Conservation (phyloP, 257 asterid species). For the Mitragyna speciosa region DNA sequence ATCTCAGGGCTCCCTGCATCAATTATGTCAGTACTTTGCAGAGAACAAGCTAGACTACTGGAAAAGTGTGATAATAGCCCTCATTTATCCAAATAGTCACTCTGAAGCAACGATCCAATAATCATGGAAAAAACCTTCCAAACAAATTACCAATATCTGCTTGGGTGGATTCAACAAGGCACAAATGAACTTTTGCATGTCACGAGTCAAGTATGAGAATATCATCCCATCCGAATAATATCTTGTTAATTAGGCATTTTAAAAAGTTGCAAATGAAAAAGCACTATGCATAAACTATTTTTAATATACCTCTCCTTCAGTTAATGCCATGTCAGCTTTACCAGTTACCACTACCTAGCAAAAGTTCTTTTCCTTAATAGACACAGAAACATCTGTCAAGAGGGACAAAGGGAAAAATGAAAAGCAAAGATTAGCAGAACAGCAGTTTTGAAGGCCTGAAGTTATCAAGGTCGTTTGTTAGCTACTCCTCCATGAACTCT, state of each 20-base stretch:
- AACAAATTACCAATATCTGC: too few species aligned
- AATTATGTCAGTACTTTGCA: background rate
- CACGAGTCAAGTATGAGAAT: background rate
- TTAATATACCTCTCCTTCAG: too few species aligned
- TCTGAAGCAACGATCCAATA: too few species aligned
- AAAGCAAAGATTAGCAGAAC: background rate
- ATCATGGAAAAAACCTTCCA: background rate
- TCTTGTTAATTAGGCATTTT: background rate
- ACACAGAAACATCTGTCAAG: background rate
- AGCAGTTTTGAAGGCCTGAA: background rate
- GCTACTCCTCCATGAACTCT: background rate
- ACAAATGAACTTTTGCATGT: background rate
- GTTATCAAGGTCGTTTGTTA: background rate
- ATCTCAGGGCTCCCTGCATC: background rate
- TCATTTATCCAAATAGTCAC: too few species aligned
- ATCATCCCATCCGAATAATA: background rate
- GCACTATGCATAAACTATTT: background rate
- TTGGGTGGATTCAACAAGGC: too few species aligned
- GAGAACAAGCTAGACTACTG: background rate
- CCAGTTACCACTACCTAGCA: background rate
- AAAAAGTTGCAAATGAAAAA: background rate
- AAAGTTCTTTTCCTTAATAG: background rate
- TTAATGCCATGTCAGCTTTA: background rate
- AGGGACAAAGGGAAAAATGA: background rate
- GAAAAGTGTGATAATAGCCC: background rate